These are phyloP conservation scores for Microdochium bolleyi DNA, from an alignment of 2,329 filamentous ascomycete genomes.

Conservation along the genomic window DNA sequence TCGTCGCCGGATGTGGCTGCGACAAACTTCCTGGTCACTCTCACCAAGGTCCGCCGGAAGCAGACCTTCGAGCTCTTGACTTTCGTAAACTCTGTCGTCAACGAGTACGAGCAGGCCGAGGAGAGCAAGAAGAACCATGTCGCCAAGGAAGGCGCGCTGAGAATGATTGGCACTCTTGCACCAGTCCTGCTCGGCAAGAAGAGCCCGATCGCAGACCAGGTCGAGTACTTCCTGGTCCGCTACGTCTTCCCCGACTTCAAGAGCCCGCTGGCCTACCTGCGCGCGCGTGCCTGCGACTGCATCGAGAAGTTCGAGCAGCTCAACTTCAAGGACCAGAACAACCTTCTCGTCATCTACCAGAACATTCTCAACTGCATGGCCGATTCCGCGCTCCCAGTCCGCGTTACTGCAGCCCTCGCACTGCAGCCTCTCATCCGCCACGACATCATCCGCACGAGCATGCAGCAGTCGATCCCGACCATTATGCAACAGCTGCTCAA, in stretches of 20 bases:
- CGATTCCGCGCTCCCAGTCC: slow-evolving; percentile 83
- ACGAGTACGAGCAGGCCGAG: slow-evolving; percentile 76
- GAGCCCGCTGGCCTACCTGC: slow-evolving; percentile 83
- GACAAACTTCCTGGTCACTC: slow-evolving; percentile 89
- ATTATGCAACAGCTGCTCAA: slow-evolving; percentile 99
- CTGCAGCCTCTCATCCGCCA: slow-evolving; percentile 94
- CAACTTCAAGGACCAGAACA: slow-evolving; percentile 93
- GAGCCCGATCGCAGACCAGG: slow-evolving; percentile 93
- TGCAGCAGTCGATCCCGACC: slow-evolving; percentile 96
- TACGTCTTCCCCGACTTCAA: slow-evolving; percentile 98
- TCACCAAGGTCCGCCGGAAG: slow-evolving; percentile 91
- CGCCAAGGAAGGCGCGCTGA: slow-evolving; percentile 90
- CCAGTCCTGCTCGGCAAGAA: slow-evolving; percentile 96
- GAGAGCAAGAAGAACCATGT: slow-evolving; percentile 89
- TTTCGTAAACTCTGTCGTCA: slow-evolving; percentile 93
- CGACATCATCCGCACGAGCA: slow-evolving; percentile 85
- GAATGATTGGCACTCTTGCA: slow-evolving; percentile 94
- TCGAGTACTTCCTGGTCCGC: slow-evolving; percentile 96
- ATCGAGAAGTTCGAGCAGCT: slow-evolving; percentile 97
- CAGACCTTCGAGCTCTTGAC: slow-evolving; percentile 91
- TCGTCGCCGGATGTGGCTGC: slow-evolving; percentile 92
- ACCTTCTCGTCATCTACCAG: slow-evolving; percentile 90
- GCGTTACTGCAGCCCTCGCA: slow-evolving; percentile 88
- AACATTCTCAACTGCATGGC: slow-evolving; percentile 97
- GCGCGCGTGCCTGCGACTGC: slow-evolving; percentile 91